Base-by-base conservation (phyloP, 2,329 filamentous ascomycete species). In the Aspergillus spinulosporus region DNA sequence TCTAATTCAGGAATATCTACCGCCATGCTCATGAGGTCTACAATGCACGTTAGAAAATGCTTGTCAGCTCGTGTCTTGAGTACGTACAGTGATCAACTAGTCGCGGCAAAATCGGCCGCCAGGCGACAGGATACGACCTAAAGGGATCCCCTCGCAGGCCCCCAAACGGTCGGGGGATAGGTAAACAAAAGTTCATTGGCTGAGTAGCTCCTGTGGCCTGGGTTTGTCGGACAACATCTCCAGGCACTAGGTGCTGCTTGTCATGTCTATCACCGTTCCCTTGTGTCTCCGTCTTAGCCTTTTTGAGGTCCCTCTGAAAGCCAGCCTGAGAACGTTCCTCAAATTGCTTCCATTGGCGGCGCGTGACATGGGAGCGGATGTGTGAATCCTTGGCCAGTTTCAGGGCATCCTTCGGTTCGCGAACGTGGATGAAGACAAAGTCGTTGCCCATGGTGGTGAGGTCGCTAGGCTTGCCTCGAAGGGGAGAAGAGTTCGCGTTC, bases 1-100 rank as follows among this genome's bases (percentile, higher is more conserved):
- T 78, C 76, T 26, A 78, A 66, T 44, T 76, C 73, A 11, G 76
- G 76, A 9, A 77, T 72, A 45, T 77, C 72, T 34, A 75, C 68
- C 3, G 74, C 74, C 63, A 79, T 73, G 57, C 68, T 64, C 21
- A 66, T 50, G 11, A 74, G 59, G 54, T 75, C 72, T 75, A 52
- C 5, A 21, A 21, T 28, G 4, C 7, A 11, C 7, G 37, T 36
- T 42, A 56, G 11, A 39, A 5, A 5, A 7, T 21, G 39, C 11
- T 29, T 21, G 21, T 21, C n/a, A 32, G 15, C 12, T 29, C 4
- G 28, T 14, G 26, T 9, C 3, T 31, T 21, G 37, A n/a, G 14
- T 11, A 66, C 69, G 57, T 63, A 73, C 71, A 74, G 50, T 73
- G 67, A 58, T 72, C 69, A 11, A 71, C 63, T 2, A 72, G 58